Conservation (phyloP, 345 rosid species). For the Erucastrum elatum region DNA sequence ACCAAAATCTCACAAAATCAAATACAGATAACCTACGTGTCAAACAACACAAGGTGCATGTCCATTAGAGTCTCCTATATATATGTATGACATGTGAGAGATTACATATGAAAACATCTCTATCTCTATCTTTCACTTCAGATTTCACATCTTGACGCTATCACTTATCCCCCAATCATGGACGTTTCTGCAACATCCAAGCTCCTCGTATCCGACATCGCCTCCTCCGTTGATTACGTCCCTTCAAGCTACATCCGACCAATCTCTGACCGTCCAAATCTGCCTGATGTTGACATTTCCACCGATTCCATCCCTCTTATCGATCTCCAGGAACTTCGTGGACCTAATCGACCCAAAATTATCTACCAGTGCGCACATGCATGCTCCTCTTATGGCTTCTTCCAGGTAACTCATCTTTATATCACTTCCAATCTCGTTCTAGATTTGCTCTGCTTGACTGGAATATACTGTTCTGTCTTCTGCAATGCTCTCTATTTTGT, state of each 20-base stretch:
- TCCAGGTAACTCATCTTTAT: conserved; percentile 43
- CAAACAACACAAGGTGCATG: conserved; percentile 1
- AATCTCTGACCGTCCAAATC: conserved; percentile 63
- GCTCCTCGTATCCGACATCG: conserved; percentile 54
- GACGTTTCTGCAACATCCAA: conserved; percentile 19
- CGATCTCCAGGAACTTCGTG: conserved; percentile 51
- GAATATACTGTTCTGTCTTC: background rate
- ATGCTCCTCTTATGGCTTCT: conserved; percentile 60
- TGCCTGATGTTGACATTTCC: conserved; percentile 38
- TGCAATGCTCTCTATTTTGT: background rate
- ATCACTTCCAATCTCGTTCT: background rate
- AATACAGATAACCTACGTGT: background rate
- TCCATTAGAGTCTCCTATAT: conserved; percentile 4
- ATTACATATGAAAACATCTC: background rate
- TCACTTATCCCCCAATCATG: conserved; percentile 10
- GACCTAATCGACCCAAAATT: conserved; percentile 42
- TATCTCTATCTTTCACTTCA: background rate
- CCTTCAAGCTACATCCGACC: conserved; percentile 59
- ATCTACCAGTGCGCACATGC: conserved; percentile 51
- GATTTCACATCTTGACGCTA: conserved; percentile 12
- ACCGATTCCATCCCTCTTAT: conserved; percentile 45
- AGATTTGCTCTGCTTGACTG: background rate
- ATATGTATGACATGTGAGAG: background rate
- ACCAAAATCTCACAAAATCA: background rate
- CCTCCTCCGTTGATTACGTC: conserved; percentile 39